Evolutionary conservation across 192 early-diverging fungal genomes (phyloP).

Genomic region (Coemansia sp.): DNA sequence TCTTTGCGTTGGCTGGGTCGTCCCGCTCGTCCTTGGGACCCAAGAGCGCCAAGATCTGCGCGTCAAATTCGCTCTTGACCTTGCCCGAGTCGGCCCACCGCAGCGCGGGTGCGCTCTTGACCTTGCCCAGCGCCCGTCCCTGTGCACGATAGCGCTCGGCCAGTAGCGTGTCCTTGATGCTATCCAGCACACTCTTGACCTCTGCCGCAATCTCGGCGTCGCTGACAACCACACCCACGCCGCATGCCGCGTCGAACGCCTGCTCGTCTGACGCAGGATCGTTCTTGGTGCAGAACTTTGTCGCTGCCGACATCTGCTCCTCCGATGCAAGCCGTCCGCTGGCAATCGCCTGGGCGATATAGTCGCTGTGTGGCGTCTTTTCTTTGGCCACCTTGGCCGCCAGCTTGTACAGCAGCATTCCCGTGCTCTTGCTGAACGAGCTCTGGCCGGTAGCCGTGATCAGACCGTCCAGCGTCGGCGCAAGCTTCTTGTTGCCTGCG

Average conservation of each 20-base stretch:
- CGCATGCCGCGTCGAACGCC: slow-evolving; percentile 83
- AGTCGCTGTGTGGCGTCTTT: slow-evolving; percentile 68
- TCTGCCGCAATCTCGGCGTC: slow-evolving; percentile 68
- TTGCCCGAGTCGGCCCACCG: slow-evolving; percentile 87
- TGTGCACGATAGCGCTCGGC: slow-evolving; percentile 83
- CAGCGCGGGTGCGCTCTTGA: slow-evolving; percentile 67
- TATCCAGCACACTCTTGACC: slow-evolving; percentile 63
- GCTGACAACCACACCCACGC: slow-evolving; percentile 89
- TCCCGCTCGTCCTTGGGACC: slow-evolving; percentile 99
- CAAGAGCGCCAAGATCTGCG: slow-evolving; percentile 75
- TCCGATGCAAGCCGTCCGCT: slow-evolving; percentile 63
- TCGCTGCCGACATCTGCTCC: slow-evolving; percentile 92
- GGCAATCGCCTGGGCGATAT: slow-evolving; percentile 78
- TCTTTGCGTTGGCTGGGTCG: slow-evolving; percentile 53
- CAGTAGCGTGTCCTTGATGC: slow-evolving; percentile 67
- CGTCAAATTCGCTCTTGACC: slow-evolving; percentile 88
- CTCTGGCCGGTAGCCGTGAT: slow-evolving; percentile 65
- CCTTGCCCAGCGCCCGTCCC: slow-evolving; percentile 70
- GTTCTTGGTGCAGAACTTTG: slow-evolving; percentile 77
- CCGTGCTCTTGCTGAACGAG: slow-evolving; percentile 68
- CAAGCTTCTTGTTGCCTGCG: slow-evolving; percentile 93
- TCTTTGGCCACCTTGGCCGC: slow-evolving; percentile 82
- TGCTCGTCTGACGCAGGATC: slow-evolving; percentile 59
- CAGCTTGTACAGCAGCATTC: slow-evolving; percentile 81
- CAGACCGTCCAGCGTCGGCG: slow-evolving; percentile 68